phyloP scores from a whole-genome alignment of 805 yeast genomes.

The Nakazawaea wickerhamii region DNA sequence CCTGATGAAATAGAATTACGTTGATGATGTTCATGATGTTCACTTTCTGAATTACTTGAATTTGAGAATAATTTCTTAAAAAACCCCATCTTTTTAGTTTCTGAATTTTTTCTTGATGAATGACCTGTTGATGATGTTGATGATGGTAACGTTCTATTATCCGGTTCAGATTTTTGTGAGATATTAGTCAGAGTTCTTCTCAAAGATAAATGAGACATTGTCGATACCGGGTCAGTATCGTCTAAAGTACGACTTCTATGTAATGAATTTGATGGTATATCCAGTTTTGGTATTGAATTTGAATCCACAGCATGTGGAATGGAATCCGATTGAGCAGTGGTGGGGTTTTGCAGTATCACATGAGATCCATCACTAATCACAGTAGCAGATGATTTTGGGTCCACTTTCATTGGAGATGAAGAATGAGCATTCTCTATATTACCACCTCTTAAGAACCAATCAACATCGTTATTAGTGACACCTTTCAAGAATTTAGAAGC shows the following conservation, averaged over 20 bases:
- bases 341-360: not conserved
- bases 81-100: slow-evolving; percentile 16
- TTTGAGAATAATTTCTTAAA: slow-evolving; percentile 23
- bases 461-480: slow-evolving; percentile 38
- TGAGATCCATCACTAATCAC: slow-evolving; percentile 10
- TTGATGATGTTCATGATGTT: slow-evolving; percentile 7
- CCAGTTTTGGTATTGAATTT: not conserved
- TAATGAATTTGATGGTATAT: not conserved
- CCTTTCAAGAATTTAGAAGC: slow-evolving; percentile 19
- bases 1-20: not conserved
- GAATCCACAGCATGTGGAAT: not conserved
- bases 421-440: slow-evolving; percentile 7
- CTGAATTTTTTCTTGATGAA: slow-evolving; percentile 9
- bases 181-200: slow-evolving; percentile 26
- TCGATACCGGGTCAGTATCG: slow-evolving; percentile 7
- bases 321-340: not conserved
- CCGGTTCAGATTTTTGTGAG: slow-evolving; percentile 9
- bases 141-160: not conserved
- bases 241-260: slow-evolving; percentile 13
- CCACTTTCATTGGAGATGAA: not conserved
- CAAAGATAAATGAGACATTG: slow-evolving; percentile 15
- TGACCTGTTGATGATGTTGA: slow-evolving; percentile 1
- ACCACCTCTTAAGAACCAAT: slow-evolving; percentile 43
- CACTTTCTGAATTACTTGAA: no score
- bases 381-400: slow-evolving; percentile 3